phyloP scores from a whole-genome alignment of 2,329 filamentous ascomycete species.

The Diaporthe ilicicola region DNA sequence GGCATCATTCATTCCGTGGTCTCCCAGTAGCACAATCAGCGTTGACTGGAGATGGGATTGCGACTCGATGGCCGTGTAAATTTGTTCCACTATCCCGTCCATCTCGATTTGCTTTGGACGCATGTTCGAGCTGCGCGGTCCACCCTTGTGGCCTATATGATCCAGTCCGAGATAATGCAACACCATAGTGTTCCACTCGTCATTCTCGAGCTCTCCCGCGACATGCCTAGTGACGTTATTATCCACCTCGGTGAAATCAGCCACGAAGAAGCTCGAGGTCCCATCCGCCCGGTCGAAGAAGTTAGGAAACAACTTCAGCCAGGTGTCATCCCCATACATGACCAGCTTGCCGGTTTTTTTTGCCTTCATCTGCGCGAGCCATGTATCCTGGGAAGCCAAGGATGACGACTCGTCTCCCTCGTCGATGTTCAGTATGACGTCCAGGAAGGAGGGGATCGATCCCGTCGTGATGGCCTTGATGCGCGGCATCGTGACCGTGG shows the following conservation, averaged over 20 bases:
- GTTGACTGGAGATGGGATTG: constrained; percentile 78
- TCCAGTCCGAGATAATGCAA: constrained; percentile 96
- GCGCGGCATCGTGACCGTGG: constrained; percentile 97
- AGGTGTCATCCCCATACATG: constrained; percentile 98
- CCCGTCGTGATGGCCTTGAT: constrained; percentile 98
- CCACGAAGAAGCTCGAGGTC: constrained; percentile 97
- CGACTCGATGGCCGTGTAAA: constrained; percentile 79
- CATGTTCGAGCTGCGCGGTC: constrained; percentile 90
- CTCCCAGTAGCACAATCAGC: constrained; percentile 85
- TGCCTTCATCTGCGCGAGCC: constrained; percentile 91
- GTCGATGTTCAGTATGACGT: constrained; percentile 95
- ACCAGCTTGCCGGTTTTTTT: constrained; percentile 77
- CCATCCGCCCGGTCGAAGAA: constrained; percentile 90
- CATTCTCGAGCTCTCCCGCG: constrained; percentile 73
- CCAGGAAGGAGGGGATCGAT: constrained; percentile 96
- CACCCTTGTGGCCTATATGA: constrained; percentile 97
- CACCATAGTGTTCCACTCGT: constrained; percentile 93
- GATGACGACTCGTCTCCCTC: constrained; percentile 93
- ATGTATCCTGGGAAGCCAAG: constrained; percentile 89
- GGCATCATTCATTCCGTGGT: constrained; percentile 99
- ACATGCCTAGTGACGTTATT: constrained; percentile 96
- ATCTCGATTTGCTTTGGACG: constrained; percentile 92
- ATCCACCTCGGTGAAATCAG: constrained; percentile 98
- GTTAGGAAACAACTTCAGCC: constrained; percentile 93
- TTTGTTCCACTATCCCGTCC: constrained; percentile 80